Conservation (phyloP, 2,329 filamentous ascomycete species). For the Lachnellula suecica region DNA sequence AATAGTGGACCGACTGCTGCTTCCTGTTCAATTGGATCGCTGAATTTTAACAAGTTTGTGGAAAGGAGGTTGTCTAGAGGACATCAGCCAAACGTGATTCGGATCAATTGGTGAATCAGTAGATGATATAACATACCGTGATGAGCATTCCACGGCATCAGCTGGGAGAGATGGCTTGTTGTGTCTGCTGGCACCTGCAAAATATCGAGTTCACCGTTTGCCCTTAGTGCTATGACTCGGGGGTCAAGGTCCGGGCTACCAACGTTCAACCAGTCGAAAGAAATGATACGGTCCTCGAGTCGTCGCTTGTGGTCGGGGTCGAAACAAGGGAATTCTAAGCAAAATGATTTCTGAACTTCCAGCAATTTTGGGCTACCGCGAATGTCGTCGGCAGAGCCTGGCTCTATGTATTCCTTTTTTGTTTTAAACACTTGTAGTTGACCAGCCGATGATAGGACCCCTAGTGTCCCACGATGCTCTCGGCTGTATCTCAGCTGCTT, state of each 20-base stretch:
- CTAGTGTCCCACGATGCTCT: constrained; percentile 60
- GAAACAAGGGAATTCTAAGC: constrained; percentile 59
- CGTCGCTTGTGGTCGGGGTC: constrained; percentile 47
- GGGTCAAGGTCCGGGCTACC: constrained; percentile 54
- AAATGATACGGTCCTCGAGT: constrained; percentile 56
- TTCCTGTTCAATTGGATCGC: constrained; percentile 49
- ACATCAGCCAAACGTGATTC: constrained; percentile 26
- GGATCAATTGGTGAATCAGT: neutral
- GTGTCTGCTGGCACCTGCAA: constrained; percentile 60
- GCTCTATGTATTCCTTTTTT: constrained; percentile 50
- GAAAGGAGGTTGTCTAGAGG: constrained; percentile 49
- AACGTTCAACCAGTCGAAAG: constrained; percentile 66
- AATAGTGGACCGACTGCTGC: constrained; percentile 55
- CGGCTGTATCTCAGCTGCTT: constrained; percentile 63
- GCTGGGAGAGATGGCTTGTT: constrained; percentile 56
- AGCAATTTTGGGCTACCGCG: constrained; percentile 58
- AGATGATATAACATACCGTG: constrained; percentile 33
- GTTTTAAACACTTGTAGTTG: constrained; percentile 63
- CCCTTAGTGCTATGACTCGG: constrained; percentile 58
- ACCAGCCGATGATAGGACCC: constrained; percentile 60
- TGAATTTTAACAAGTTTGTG: constrained; percentile 55
- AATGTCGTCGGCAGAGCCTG: constrained; percentile 42
- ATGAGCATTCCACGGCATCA: constrained; percentile 61
- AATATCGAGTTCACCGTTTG: constrained; percentile 61
- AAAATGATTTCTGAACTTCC: constrained; percentile 57